These are phyloP conservation scores for Fusarium succisae DNA, from an alignment of 2,329 filamentous ascomycete species.

Conservation along the genomic window DNA sequence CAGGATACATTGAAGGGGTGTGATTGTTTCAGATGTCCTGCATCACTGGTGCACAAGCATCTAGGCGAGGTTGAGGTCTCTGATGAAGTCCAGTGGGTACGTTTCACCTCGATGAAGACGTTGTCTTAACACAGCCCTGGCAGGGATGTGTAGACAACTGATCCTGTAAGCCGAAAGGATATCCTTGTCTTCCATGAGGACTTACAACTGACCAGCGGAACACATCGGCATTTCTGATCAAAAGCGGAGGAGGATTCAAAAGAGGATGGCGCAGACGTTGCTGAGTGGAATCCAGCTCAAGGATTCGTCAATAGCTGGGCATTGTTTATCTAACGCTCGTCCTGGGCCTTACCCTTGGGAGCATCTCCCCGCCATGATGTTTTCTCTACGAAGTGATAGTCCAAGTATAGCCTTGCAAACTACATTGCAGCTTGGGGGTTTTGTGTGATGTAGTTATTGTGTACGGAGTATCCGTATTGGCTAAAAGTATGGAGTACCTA, in stretches of 20 bases:
- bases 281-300: slow-evolving; percentile 9
- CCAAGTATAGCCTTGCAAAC: neutral
- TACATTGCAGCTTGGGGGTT: slow-evolving; percentile 34
- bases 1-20: slow-evolving; percentile 31
- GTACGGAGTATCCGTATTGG: neutral
- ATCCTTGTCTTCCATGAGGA: slow-evolving; percentile 34
- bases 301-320: slow-evolving; percentile 26
- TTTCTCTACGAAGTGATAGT: slow-evolving; percentile 9
- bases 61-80: slow-evolving; percentile 46
- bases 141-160: slow-evolving; percentile 37
- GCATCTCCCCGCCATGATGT: slow-evolving; percentile 31
- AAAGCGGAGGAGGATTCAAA: neutral
- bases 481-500: neutral
- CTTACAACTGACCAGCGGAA: slow-evolving; percentile 25
- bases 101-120: slow-evolving; percentile 58
- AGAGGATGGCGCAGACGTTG: slow-evolving; percentile 15
- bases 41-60: slow-evolving; percentile 47
- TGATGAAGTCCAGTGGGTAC: slow-evolving; percentile 59
- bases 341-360: slow-evolving; percentile 15
- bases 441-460: neutral
- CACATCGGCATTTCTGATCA: slow-evolving; percentile 17
- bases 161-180: slow-evolving; percentile 23
- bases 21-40: slow-evolving; percentile 37
- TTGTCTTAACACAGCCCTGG: slow-evolving; percentile 37
- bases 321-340: slow-evolving; percentile 33